Percentiles rank a stretch among this genome's conserved stretches.
Conservation (phyloP, 2,329 filamentous ascomycete species). For the Macrophomina tecta region DNA sequence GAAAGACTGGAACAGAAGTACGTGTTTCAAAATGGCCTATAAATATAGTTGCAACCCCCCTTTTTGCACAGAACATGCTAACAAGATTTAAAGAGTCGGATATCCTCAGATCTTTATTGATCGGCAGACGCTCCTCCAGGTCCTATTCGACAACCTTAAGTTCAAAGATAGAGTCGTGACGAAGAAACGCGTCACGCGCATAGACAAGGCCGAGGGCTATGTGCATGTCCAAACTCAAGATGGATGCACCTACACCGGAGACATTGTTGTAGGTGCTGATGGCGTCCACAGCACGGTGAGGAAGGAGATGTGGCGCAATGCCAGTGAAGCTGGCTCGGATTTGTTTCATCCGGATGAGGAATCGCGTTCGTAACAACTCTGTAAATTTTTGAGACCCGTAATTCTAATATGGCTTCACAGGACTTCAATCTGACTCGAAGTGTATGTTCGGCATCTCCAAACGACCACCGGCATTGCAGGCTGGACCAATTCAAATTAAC, state of each 20-base stretch:
- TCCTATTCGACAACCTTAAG: slow-evolving; percentile 32
- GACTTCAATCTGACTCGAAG: neutral
- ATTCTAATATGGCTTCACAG: neutral
- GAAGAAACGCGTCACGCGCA: neutral
- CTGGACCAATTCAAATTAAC: too few relatives aligned
- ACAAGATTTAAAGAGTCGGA: neutral
- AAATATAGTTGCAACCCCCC: too few relatives aligned
- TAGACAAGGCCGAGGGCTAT: neutral
- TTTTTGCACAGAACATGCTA: too few relatives aligned
- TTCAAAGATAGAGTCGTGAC: neutral
- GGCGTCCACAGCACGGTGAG: slow-evolving; percentile 22
- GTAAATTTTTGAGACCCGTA: too few relatives aligned
- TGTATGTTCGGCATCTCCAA: slow-evolving; percentile 1
- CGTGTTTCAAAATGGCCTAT: neutral
- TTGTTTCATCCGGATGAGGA: too few relatives aligned
- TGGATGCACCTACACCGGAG: slow-evolving; percentile 14
- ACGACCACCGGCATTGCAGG: neutral
- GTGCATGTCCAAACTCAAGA: slow-evolving; percentile 7
- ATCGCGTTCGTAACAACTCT: too few relatives aligned
- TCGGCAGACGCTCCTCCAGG: slow-evolving; percentile 29
- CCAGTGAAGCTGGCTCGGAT: slow-evolving; percentile 9
- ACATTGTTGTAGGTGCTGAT: slow-evolving; percentile 26
- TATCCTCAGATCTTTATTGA: slow-evolving; percentile 22
- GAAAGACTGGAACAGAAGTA: too few relatives aligned
- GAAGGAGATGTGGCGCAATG: slow-evolving; percentile 28